These are phyloP conservation scores for Trypanosoma rangeli DNA, from an alignment of 208 protist species.

Conservation along the genomic window DNA sequence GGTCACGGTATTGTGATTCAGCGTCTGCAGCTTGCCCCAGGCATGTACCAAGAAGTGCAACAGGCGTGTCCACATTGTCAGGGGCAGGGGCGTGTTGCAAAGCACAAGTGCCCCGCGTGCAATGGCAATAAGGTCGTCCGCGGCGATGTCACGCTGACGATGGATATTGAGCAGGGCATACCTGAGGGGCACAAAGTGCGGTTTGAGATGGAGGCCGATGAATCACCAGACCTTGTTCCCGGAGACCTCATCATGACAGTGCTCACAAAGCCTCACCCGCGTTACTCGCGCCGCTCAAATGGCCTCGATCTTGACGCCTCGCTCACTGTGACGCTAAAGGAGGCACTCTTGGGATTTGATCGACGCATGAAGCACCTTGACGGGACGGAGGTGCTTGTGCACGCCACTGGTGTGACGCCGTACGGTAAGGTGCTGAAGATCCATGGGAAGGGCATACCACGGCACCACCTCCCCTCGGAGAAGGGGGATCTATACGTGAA, in stretches of 20 bases:
- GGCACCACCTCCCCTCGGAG: slow-evolving; percentile 79
- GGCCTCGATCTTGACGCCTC: slow-evolving; percentile 81
- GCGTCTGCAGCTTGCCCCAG: slow-evolving; percentile 66
- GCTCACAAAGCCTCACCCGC: slow-evolving; percentile 47
- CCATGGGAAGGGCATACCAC: slow-evolving; percentile 92
- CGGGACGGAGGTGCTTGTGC: slow-evolving; percentile 53
- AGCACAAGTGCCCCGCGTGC: slow-evolving; percentile 75
- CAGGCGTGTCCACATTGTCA: slow-evolving; percentile 85
- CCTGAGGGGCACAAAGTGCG: slow-evolving; percentile 63
- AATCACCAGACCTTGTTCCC: slow-evolving; percentile 72
- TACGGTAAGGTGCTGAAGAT: slow-evolving; percentile 72
- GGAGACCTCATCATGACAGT: slow-evolving; percentile 80
- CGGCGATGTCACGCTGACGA: slow-evolving; percentile 35
- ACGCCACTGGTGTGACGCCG: slow-evolving; percentile 44
- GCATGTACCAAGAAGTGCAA: slow-evolving; percentile 73
- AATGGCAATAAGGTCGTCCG: slow-evolving; percentile 65
- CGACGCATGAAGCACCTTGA: slow-evolving; percentile 87
- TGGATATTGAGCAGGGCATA: slow-evolving; percentile 76
- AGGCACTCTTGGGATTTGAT: slow-evolving; percentile 91
- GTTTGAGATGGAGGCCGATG: slow-evolving; percentile 88
- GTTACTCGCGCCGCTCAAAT: slow-evolving; percentile 77
- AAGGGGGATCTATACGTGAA: slow-evolving; percentile 89
- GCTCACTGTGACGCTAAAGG: slow-evolving; percentile 75
- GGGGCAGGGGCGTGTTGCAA: slow-evolving; percentile 77
- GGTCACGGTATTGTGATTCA: slow-evolving; percentile 66